Percentiles rank a stretch among this genome's conserved stretches.
These are phyloP conservation scores for Quercus wislizeni DNA, from an alignment of 306 rosid genomes.

Conservation along the genomic window DNA sequence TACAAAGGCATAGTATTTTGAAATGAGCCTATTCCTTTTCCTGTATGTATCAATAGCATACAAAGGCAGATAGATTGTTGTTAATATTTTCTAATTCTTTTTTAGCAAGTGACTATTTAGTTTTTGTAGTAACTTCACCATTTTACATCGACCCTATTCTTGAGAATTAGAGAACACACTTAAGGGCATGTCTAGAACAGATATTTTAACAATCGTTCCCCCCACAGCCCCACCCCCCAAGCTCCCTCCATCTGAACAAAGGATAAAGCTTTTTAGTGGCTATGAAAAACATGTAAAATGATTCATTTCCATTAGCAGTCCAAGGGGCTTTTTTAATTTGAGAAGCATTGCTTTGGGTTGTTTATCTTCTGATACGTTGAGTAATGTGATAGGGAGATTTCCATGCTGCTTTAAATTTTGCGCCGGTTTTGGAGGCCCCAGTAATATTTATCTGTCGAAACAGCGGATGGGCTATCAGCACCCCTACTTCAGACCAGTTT, in stretches of 20 bases:
- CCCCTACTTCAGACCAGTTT: conserved; percentile 91
- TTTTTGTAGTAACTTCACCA: background rate
- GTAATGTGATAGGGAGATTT: conserved; percentile 78
- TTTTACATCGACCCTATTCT: background rate
- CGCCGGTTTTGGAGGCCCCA: conserved; percentile 87
- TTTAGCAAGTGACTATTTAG: background rate
- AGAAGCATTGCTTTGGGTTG: background rate
- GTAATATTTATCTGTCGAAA: conserved; percentile 90
- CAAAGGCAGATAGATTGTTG: background rate
- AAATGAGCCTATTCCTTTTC: no score
- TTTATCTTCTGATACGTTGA: conserved; percentile 15
- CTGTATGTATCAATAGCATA: background rate
- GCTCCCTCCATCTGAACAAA: no score
- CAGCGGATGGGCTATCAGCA: conserved; percentile 99
- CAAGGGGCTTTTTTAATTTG: background rate
- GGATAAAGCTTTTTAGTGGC: background rate
- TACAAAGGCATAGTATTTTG: no score
- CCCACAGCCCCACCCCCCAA: no score
- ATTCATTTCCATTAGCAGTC: conserved; percentile 3
- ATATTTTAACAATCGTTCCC: no score
- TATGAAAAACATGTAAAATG: background rate
- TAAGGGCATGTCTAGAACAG: no score
- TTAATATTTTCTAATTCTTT: background rate
- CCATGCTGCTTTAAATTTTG: conserved; percentile 90
- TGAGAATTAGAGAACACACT: background rate